Evolutionary conservation across 306 rosid genomes (phyloP).

Genomic region (Cucumis cinereus): DNA sequence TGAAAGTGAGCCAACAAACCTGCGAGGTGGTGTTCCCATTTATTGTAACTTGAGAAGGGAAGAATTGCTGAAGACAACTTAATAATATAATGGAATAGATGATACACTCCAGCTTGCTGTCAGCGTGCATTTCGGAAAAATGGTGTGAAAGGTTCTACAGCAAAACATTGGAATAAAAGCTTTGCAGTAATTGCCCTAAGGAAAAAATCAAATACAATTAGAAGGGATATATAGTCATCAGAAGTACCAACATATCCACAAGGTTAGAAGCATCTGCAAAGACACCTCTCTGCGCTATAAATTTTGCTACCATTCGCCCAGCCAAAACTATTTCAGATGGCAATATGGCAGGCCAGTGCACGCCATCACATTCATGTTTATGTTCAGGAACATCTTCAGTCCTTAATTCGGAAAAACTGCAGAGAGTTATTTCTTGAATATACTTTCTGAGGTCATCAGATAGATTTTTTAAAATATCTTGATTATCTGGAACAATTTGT

Average conservation of each 20-base stretch:
- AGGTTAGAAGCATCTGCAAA: conserved; percentile 21
- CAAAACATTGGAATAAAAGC: conserved; percentile 18
- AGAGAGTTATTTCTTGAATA: conserved; percentile 30
- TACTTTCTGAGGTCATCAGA: conserved; percentile 32
- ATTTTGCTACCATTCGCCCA: conserved; percentile 51
- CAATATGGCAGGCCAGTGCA: conserved; percentile 60
- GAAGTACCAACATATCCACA: conserved; percentile 42
- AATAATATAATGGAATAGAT: conserved; percentile 50
- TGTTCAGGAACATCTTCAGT: conserved; percentile 50
- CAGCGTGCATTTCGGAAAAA: conserved; percentile 34
- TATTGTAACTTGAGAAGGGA: conserved; percentile 25
- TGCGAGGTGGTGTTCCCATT: conserved; percentile 42
- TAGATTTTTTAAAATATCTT: conserved; percentile 22
- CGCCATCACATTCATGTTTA: conserved; percentile 69
- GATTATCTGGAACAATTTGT: conserved; percentile 17
- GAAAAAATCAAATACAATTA: background rate
- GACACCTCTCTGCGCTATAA: conserved; percentile 21
- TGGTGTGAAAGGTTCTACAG: conserved; percentile 65
- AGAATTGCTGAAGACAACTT: conserved; percentile 42
- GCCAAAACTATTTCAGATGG: conserved; percentile 85
- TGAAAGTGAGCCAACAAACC: conserved; percentile 31
- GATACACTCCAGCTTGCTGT: conserved; percentile 70
- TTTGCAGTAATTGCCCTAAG: conserved; percentile 15
- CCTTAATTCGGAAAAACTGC: conserved; percentile 23
- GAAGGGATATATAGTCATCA: conserved; percentile 10